Evolutionary conservation across 352 stramenopile genomes (phyloP).

Genomic region (Phytophthora colocasiae): DNA sequence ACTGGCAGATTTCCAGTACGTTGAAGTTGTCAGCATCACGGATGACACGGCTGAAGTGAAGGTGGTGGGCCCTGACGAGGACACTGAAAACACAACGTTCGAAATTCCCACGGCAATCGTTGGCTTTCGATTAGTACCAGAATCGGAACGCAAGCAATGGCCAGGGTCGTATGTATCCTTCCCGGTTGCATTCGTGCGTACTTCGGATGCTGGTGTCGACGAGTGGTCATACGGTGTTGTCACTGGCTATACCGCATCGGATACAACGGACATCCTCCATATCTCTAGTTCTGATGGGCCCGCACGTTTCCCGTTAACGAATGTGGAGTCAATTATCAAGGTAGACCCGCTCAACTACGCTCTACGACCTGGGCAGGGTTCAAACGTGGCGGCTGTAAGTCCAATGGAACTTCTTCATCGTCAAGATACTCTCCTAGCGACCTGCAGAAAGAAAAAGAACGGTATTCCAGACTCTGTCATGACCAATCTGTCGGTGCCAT

Average conservation of each 20-base stretch:
- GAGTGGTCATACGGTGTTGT: constrained; percentile 12
- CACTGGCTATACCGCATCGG: constrained; percentile 8
- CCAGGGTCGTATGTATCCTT: constrained; percentile 10
- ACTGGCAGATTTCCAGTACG: constrained; percentile 1
- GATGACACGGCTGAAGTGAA: not conserved
- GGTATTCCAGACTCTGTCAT: constrained; percentile 3
- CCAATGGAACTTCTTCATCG: constrained; percentile 17
- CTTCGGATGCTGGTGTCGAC: not conserved
- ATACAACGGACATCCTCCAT: constrained; percentile 1
- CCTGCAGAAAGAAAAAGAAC: not conserved
- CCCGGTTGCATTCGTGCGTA: constrained; percentile 10
- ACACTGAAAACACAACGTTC: not conserved
- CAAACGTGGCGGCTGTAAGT: constrained; percentile 2
- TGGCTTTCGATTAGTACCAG: not conserved
- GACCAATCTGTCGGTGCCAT: not conserved
- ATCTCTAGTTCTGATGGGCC: not conserved
- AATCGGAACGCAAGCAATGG: constrained; percentile 3
- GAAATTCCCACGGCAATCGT: too few relatives aligned
- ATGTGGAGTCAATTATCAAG: constrained; percentile 11
- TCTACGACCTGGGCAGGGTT: not conserved
- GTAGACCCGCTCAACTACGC: constrained; percentile 15
- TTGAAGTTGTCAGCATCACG: not conserved
- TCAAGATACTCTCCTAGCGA: not conserved
- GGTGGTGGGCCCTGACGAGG: not conserved
- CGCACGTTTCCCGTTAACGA: not conserved